Evolutionary conservation across 2,329 filamentous ascomycete genomes (phyloP).

Genomic region (Nemania serpens): DNA sequence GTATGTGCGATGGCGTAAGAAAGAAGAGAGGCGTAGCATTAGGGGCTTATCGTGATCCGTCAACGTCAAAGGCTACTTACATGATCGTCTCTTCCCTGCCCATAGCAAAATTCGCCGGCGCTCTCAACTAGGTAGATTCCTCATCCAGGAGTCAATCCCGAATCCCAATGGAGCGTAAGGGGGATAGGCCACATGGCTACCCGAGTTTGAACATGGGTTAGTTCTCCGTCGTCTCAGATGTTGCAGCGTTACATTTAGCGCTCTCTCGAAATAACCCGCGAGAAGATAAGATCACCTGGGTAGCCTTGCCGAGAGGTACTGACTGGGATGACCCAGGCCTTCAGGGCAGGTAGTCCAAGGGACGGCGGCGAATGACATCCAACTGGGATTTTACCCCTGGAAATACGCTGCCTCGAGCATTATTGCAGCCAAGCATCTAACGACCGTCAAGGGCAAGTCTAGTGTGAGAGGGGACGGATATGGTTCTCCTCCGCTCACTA

Average conservation of each 20-base stretch:
- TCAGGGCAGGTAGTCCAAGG: neutral
- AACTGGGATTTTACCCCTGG: slow-evolving; percentile 3
- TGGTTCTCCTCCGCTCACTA: neutral
- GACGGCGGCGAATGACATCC: slow-evolving; percentile 7
- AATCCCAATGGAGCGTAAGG: slow-evolving; percentile 17
- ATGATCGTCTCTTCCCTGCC: slow-evolving; percentile 8
- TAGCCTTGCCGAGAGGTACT: neutral
- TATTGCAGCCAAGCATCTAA: neutral
- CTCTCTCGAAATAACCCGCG: slow-evolving; percentile 22
- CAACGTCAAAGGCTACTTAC: slow-evolving; percentile 9
- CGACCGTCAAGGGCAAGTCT: neutral
- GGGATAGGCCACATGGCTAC: slow-evolving; percentile 27
- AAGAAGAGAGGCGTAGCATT: slow-evolving; percentile 6
- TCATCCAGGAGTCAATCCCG: slow-evolving; percentile 24
- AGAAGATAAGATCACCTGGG: slow-evolving; percentile 7
- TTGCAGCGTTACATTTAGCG: slow-evolving; percentile 27
- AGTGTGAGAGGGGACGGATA: slow-evolving; percentile 6
- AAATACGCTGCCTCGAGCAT: neutral
- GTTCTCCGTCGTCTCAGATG: slow-evolving; percentile 23
- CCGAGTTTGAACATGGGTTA: slow-evolving; percentile 23
- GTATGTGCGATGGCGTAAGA: slow-evolving; percentile 9
- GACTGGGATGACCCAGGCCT: too few species aligned
- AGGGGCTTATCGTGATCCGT: slow-evolving; percentile 16
- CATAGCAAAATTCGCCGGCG: neutral
- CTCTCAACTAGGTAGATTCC: slow-evolving; percentile 13